Evolutionary conservation across 202 grass and related monocot genomes (phyloP).

Genomic region (Alloteropsis angusta): DNA sequence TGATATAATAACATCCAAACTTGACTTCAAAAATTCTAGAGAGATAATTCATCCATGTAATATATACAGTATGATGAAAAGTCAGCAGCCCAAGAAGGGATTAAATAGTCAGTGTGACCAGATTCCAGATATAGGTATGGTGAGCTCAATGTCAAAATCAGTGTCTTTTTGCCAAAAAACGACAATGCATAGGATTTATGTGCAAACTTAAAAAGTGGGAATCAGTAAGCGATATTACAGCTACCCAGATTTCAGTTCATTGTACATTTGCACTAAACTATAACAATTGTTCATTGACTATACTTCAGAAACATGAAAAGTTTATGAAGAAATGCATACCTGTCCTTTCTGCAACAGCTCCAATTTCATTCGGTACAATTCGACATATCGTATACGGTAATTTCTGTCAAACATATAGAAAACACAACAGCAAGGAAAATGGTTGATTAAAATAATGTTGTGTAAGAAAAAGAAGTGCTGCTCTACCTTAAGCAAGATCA

Average conservation of each 20-base stretch:
- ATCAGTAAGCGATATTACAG: not conserved
- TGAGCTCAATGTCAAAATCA: not conserved
- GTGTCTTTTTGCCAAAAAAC: not conserved
- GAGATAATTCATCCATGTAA: not conserved
- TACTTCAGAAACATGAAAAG: conserved; percentile 18
- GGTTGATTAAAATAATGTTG: not conserved
- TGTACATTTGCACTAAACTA: conserved; percentile 12
- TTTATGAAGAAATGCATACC: conserved; percentile 34
- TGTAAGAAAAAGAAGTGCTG: not conserved
- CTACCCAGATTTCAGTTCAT: not conserved
- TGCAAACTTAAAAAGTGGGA: not conserved
- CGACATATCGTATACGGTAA: conserved; percentile 52
- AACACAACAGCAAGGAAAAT: conserved; percentile 12
- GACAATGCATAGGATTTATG: not conserved
- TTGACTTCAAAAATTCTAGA: not conserved
- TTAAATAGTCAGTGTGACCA: conserved; percentile 3
- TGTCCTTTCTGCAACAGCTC: conserved; percentile 84
- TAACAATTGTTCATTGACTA: conserved; percentile 1
- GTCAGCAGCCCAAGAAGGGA: not conserved
- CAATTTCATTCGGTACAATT: conserved; percentile 79
- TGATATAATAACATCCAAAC: conserved; percentile 18
- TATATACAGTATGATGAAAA: not conserved
- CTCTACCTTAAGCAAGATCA: conserved; percentile 18
- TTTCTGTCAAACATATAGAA: conserved; percentile 44
- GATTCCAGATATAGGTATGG: not conserved